Percentiles rank a stretch among this genome's conserved stretches.
phyloP scores from a whole-genome alignment of 2,329 filamentous ascomycete genomes.

The Aspergillus felis region DNA sequence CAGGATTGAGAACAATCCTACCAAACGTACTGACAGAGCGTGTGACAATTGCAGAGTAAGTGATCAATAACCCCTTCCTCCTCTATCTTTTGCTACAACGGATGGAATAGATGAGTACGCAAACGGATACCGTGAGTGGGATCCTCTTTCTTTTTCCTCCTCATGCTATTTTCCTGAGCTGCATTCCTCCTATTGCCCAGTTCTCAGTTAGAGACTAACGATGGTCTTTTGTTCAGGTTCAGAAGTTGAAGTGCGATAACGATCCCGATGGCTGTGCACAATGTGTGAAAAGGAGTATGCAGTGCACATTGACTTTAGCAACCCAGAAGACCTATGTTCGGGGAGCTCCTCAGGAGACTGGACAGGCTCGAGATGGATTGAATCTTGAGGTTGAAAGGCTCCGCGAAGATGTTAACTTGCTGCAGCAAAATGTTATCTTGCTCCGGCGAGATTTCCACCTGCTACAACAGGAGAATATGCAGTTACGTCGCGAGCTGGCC shows the following conservation, averaged over 20 bases:
- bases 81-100: not conserved
- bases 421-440: not conserved
- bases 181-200: not conserved
- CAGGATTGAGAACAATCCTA: conserved; percentile 8
- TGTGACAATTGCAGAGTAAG: conserved; percentile 30
- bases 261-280: conserved; percentile 14
- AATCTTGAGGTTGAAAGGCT: conserved; percentile 1
- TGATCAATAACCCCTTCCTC: not conserved
- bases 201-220: not conserved
- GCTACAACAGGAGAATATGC: not conserved
- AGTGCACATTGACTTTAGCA: conserved; percentile 23
- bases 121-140: not conserved
- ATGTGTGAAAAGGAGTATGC: conserved; percentile 7
- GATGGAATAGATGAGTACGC: not conserved
- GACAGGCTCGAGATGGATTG: not conserved
- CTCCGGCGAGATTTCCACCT: not conserved
- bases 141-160: not conserved
- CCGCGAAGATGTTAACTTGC: not conserved
- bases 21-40: conserved; percentile 19
- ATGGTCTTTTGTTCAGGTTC: conserved; percentile 6
- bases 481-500: not conserved
- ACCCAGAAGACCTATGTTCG: conserved; percentile 19
- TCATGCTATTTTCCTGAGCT: not conserved
- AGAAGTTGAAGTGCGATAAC: conserved; percentile 24
- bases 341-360: conserved; percentile 11